Conservation (phyloP, 768 basidiomycete species). For the Mycena haematopus region DNA sequence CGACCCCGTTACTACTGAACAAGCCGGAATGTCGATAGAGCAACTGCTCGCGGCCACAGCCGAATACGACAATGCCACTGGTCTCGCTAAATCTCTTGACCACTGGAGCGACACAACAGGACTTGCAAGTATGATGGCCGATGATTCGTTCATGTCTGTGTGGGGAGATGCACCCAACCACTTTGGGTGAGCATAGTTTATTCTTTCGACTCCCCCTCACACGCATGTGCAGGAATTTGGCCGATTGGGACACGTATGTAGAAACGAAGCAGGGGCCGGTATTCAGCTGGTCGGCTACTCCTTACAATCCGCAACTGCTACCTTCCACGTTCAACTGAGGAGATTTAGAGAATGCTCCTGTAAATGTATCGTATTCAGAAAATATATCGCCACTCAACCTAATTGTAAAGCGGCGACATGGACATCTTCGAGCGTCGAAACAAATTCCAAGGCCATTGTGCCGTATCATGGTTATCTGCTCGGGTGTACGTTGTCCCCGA, state of each 20-base stretch:
- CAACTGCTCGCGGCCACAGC: slow-evolving; percentile 27
- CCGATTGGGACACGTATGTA: slow-evolving; percentile 29
- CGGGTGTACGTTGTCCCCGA: too few relatives aligned
- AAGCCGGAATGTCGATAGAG: slow-evolving; percentile 23
- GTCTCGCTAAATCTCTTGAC: slow-evolving; percentile 10
- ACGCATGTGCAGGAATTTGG: slow-evolving; percentile 8
- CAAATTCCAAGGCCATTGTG: too few relatives aligned
- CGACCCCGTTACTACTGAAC: neutral
- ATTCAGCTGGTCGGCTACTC: slow-evolving; percentile 16
- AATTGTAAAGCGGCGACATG: too few relatives aligned
- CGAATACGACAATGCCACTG: slow-evolving; percentile 19
- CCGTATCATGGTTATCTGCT: too few relatives aligned
- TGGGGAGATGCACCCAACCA: slow-evolving; percentile 17
- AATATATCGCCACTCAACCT: neutral
- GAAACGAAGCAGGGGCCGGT: slow-evolving; percentile 15
- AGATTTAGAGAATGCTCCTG: neutral
- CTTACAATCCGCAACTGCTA: slow-evolving; percentile 8
- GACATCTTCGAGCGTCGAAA: too few relatives aligned
- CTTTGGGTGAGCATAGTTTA: slow-evolving; percentile 17
- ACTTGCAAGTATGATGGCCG: slow-evolving; percentile 27
- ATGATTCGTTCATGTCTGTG: slow-evolving; percentile 25
- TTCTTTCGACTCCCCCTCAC: neutral
- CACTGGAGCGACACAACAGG: slow-evolving; percentile 26
- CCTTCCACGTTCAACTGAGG: neutral
- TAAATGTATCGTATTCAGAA: neutral